Conservation (phyloP, 2,329 filamentous ascomycete genomes). For the Colletotrichum zoysiae region DNA sequence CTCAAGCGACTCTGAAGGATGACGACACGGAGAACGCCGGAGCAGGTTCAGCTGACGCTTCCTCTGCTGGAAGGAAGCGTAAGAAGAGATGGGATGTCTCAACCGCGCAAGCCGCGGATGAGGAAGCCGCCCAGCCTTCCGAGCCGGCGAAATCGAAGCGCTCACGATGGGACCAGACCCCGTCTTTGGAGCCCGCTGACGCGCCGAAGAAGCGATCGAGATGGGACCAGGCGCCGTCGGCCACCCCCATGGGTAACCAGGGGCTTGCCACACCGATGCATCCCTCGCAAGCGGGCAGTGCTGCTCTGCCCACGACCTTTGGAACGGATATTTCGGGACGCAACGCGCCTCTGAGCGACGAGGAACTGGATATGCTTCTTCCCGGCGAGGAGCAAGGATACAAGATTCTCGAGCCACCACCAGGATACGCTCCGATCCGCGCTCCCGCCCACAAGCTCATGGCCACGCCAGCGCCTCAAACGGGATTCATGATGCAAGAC, state of each 20-base stretch:
- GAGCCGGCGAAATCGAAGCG: conserved; percentile 76
- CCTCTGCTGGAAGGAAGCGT: conserved; percentile 77
- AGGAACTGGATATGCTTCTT: conserved; percentile 92
- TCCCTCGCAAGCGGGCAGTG: conserved; percentile 69
- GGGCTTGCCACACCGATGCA: conserved; percentile 86
- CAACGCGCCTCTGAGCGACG: conserved; percentile 87
- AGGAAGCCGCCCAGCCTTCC: conserved; percentile 60
- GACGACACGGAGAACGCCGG: conserved; percentile 81
- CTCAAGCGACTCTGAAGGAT: conserved; percentile 81
- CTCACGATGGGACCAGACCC: conserved; percentile 90
- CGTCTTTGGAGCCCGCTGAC: conserved; percentile 69
- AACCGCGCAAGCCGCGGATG: conserved; percentile 67
- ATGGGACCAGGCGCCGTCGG: conserved; percentile 91
- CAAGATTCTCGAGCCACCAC: conserved; percentile 89
- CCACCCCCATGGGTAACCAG: conserved; percentile 79
- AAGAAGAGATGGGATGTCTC: conserved; percentile 96
- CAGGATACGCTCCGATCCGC: conserved; percentile 88
- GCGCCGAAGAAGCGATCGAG: conserved; percentile 81
- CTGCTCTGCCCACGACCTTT: conserved; percentile 72
- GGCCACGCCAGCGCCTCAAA: conserved; percentile 79
- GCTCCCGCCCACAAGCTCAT: conserved; percentile 81
- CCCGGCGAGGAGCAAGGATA: conserved; percentile 91
- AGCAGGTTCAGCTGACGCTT: conserved; percentile 74
- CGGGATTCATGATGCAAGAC: conserved; percentile 98
- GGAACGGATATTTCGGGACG: conserved; percentile 85